phyloP scores from a whole-genome alignment of 2,329 filamentous ascomycete genomes.

The Penicillium capsulatum region DNA sequence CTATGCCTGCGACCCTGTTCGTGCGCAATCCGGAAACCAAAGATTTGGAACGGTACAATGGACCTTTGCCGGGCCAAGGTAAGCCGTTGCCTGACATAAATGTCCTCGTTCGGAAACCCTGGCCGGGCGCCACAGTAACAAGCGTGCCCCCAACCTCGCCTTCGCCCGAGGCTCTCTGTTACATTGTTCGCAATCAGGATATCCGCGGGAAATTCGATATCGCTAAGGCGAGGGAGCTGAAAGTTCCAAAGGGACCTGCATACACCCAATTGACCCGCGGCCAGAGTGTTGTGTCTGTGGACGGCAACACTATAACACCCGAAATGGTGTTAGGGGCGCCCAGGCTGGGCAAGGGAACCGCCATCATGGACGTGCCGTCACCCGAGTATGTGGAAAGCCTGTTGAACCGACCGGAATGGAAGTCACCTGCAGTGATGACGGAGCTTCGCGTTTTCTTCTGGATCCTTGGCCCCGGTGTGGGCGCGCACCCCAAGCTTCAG shows the following conservation, averaged over 20 bases:
- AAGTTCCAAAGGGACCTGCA: slow-evolving; percentile 57
- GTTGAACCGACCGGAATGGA: slow-evolving; percentile 68
- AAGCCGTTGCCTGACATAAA: slow-evolving; percentile 58
- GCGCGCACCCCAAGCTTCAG: slow-evolving; percentile 58
- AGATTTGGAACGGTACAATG: slow-evolving; percentile 64
- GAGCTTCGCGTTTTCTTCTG: slow-evolving; percentile 70
- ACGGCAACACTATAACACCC: slow-evolving; percentile 69
- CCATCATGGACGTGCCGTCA: slow-evolving; percentile 74
- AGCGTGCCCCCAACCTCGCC: slow-evolving; percentile 65
- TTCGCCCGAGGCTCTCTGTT: slow-evolving; percentile 68
- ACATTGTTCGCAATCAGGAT: slow-evolving; percentile 73
- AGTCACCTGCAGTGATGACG: slow-evolving; percentile 59
- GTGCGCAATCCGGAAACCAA: slow-evolving; percentile 59
- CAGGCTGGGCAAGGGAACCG: slow-evolving; percentile 67
- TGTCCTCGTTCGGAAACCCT: slow-evolving; percentile 70
- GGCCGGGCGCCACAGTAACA: slow-evolving; percentile 66
- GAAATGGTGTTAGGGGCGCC: slow-evolving; percentile 76
- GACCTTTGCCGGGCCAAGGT: slow-evolving; percentile 57
- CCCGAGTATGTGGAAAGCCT: slow-evolving; percentile 65
- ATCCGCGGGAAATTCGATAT: slow-evolving; percentile 77
- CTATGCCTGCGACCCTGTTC: slow-evolving; percentile 67
- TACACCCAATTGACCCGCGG: slow-evolving; percentile 62
- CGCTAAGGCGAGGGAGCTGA: slow-evolving; percentile 59
- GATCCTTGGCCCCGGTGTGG: slow-evolving; percentile 69
- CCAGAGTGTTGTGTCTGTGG: slow-evolving; percentile 56